phyloP scores from a whole-genome alignment of 2,329 filamentous ascomycete genomes.

The Diplodia sapinea region DNA sequence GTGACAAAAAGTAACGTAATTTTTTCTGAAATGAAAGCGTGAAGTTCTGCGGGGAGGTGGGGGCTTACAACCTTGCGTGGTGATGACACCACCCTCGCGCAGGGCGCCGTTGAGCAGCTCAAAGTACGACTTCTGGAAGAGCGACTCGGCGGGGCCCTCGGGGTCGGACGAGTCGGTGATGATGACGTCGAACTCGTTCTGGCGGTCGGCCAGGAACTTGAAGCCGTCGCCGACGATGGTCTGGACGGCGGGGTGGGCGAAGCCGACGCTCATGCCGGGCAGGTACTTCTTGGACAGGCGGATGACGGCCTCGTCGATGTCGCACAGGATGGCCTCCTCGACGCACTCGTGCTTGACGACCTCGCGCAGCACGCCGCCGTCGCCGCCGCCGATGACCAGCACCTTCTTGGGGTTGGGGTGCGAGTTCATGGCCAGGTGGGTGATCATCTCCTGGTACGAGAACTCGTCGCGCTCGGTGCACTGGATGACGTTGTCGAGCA shows the following conservation, averaged over 20 bases:
- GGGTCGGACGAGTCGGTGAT: slow-evolving; percentile 99
- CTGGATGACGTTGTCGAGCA: slow-evolving; percentile 99
- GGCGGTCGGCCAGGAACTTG: slow-evolving; percentile 96
- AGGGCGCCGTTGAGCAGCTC: slow-evolving; percentile 89
- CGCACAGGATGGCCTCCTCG: slow-evolving; percentile 94
- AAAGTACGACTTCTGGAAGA: slow-evolving; percentile 99
- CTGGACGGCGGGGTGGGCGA: slow-evolving; percentile 91
- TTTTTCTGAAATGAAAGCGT: not conserved
- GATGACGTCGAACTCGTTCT: slow-evolving; percentile 98
- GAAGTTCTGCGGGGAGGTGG: slow-evolving; percentile 44
- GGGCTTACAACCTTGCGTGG: slow-evolving; percentile 99
- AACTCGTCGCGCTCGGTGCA: slow-evolving; percentile 99
- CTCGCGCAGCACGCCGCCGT: slow-evolving; percentile 96
- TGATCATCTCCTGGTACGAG: slow-evolving; percentile 99
- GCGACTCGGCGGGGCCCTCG: slow-evolving; percentile 90
- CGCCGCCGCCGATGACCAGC: slow-evolving; percentile 95
- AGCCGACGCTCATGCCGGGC: slow-evolving; percentile 89
- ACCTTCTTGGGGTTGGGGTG: slow-evolving; percentile 99
- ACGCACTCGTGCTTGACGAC: slow-evolving; percentile 98
- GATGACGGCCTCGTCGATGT: slow-evolving; percentile 99
- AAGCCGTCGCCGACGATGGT: slow-evolving; percentile 96
- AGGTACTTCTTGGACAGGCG: slow-evolving; percentile 98
- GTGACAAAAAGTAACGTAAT: not conserved
- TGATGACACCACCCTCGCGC: slow-evolving; percentile 95
- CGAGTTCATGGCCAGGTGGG: slow-evolving; percentile 96